Percentiles rank a stretch among this genome's conserved stretches.
Evolutionary conservation across 805 yeast species (phyloP).

Genomic region (Tetrapisispora fleetii): DNA sequence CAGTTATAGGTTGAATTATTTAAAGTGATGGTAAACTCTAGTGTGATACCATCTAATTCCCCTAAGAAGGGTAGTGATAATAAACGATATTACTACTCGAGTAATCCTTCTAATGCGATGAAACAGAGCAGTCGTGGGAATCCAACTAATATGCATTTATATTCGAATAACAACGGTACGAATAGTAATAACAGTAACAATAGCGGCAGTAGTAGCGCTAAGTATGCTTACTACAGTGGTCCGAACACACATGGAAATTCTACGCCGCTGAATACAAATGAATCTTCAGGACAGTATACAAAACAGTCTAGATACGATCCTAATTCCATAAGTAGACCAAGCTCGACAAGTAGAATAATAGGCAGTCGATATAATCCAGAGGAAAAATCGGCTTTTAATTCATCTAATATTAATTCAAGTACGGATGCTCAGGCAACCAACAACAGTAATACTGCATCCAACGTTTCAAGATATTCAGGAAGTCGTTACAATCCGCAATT

Average conservation of each 20-base stretch:
- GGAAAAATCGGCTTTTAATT: slow-evolving; percentile 2
- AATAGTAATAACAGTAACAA: too few relatives aligned
- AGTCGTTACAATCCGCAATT: slow-evolving; percentile 23
- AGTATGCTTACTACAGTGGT: neutral
- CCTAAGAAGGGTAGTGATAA: slow-evolving; percentile 14
- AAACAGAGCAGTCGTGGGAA: slow-evolving; percentile 16
- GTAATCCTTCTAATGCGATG: slow-evolving; percentile 13
- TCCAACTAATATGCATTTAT: slow-evolving; percentile 8
- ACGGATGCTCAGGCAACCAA: neutral
- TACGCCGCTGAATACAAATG: neutral
- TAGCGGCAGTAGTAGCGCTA: neutral
- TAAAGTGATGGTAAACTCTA: slow-evolving; percentile 2
- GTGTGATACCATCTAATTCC: neutral
- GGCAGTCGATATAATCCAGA: slow-evolving; percentile 25
- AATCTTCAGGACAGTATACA: neutral
- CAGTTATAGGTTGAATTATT: too few relatives aligned
- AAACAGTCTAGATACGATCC: slow-evolving; percentile 26
- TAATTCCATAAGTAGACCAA: slow-evolving; percentile 12
- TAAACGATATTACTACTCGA: slow-evolving; percentile 25
- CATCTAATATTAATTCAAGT: neutral
- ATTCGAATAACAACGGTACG: slow-evolving; percentile 1
- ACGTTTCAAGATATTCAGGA: slow-evolving; percentile 10
- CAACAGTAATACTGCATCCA: neutral
- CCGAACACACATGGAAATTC: neutral
- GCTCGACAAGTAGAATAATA: slow-evolving; percentile 7